Evolutionary conservation across 768 basidiomycete species (phyloP).

Genomic region (Saitozyma sp.): DNA sequence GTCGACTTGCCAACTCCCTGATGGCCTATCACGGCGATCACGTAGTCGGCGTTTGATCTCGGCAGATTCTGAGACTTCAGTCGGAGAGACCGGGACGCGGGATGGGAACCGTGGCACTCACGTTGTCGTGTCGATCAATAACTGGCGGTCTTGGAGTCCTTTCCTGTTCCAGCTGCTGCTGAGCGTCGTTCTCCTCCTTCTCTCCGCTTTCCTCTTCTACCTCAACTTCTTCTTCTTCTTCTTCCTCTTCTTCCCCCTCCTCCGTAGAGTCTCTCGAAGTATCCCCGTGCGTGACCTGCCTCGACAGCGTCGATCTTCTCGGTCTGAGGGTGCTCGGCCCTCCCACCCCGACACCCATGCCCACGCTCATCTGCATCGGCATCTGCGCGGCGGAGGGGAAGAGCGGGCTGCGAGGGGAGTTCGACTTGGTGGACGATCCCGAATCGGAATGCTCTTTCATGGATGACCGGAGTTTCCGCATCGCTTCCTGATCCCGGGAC

Average conservation of each 20-base stretch:
- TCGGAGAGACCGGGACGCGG: not conserved
- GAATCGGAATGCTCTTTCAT: constrained; percentile 30
- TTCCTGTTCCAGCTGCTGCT: constrained; percentile 1
- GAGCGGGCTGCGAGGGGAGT: constrained; percentile 18
- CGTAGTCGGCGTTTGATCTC: constrained; percentile 20
- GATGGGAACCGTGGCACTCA: not conserved
- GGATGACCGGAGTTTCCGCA: constrained; percentile 28
- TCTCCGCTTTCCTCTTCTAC: no score
- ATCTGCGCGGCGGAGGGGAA: not conserved
- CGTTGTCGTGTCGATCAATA: not conserved
- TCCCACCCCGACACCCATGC: no score
- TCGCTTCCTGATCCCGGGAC: constrained; percentile 37
- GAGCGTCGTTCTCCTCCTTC: not conserved
- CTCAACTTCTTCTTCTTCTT: no score
- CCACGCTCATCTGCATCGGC: no score
- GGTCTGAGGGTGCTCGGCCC: constrained; percentile 7
- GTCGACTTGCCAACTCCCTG: constrained; percentile 80
- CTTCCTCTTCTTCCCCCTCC: no score
- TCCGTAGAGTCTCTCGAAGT: not conserved
- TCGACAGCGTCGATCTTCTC: constrained; percentile 29
- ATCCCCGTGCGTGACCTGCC: not conserved
- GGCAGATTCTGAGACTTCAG: constrained; percentile 4
- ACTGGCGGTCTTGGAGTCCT: constrained; percentile 7
- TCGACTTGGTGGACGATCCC: constrained; percentile 7
- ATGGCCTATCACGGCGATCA: constrained; percentile 74